These are phyloP conservation scores for Microbotryum silenes-acaulis DNA, from an alignment of 1,284 basidiomycete genomes.

Conservation along the genomic window DNA sequence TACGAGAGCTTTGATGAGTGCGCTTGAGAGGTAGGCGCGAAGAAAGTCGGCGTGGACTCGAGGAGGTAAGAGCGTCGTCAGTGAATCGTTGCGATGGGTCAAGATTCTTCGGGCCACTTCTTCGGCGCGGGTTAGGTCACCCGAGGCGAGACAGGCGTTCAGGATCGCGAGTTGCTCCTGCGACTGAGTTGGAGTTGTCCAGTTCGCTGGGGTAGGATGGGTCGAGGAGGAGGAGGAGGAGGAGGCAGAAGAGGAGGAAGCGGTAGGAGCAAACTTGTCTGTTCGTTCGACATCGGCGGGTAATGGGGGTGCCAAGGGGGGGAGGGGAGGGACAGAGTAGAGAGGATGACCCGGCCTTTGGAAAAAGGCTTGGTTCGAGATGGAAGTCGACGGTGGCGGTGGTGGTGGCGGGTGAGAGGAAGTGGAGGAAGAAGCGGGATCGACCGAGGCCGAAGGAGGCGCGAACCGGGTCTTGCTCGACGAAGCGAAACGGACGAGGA, in stretches of 20 bases:
- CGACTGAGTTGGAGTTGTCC: slow-evolving; percentile 46
- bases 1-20: slow-evolving; percentile 9
- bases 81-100: neutral
- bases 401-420: no score
- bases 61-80: slow-evolving; percentile 22
- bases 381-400: no score
- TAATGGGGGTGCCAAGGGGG: slow-evolving; percentile 26
- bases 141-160: slow-evolving; percentile 64
- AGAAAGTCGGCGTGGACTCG: slow-evolving; percentile 34
- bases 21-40: slow-evolving; percentile 28
- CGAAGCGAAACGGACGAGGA: no score
- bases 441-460: no score
- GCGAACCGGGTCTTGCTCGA: no score
- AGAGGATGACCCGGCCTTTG: slow-evolving; percentile 1
- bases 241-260: neutral
- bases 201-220: slow-evolving; percentile 33
- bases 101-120: slow-evolving; percentile 30
- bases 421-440: no score
- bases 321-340: slow-evolving; percentile 25
- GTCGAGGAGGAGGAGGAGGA: neutral
- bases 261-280: neutral
- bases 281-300: slow-evolving; percentile 21
- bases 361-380: no score
- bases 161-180: slow-evolving; percentile 65
- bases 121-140: slow-evolving; percentile 49